Conservation (phyloP, 176 grass and related monocot species). For the Eleusine indica region DNA sequence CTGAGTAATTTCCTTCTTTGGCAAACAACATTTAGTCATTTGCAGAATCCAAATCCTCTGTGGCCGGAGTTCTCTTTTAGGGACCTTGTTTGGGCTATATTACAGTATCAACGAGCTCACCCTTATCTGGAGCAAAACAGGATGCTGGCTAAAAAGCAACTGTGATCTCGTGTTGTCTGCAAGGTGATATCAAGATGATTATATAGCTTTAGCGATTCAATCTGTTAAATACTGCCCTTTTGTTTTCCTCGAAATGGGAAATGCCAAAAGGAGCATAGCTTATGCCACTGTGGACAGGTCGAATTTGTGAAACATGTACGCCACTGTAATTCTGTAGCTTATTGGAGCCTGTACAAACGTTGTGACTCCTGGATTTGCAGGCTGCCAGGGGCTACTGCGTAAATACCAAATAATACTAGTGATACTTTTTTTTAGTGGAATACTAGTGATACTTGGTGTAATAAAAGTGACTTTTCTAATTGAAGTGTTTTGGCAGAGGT, state of each 20-base stretch:
- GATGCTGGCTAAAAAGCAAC: constrained; percentile 41
- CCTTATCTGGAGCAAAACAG: constrained; percentile 57
- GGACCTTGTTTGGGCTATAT: constrained; percentile 61
- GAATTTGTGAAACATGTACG: not conserved
- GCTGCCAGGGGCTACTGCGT: not conserved
- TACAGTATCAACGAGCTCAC: constrained; percentile 68
- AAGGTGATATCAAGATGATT: not conserved
- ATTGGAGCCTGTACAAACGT: not conserved
- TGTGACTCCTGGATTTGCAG: not conserved
- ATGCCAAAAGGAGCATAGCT: not conserved
- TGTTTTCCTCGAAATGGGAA: not conserved
- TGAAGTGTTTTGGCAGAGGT: not conserved
- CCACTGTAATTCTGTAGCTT: not conserved
- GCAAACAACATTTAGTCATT: constrained; percentile 70
- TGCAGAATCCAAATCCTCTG: constrained; percentile 62
- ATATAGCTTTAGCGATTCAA: not conserved
- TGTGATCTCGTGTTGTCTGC: constrained; percentile 21
- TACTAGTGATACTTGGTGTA: not conserved
- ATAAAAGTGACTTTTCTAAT: not conserved
- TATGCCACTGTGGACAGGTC: not conserved
- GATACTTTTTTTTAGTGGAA: not conserved
- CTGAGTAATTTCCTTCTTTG: constrained; percentile 92
- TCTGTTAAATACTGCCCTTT: not conserved
- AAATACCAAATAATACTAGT: not conserved
- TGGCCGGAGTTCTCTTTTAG: constrained; percentile 80